Evolutionary conservation across 2,329 filamentous ascomycete species (phyloP), one percentile per base, ranked within the genome.

Genomic region (Pleurostoma richardsiae): DNA sequence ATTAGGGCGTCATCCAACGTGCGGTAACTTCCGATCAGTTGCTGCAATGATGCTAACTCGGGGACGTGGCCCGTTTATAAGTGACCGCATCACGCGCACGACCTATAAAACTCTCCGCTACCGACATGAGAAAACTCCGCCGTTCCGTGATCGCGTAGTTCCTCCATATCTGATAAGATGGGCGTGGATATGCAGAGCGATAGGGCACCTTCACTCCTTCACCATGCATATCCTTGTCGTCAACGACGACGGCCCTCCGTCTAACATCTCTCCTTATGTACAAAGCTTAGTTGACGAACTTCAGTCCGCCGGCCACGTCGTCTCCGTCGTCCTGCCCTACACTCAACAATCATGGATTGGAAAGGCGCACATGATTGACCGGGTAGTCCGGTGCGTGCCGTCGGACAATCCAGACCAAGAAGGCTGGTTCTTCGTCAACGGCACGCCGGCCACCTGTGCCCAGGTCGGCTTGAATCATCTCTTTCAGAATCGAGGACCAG

Each of bases 271-370:
- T 40, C 88, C 88, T 5, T 91, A 91, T 59, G 79, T 92, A 51
- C 86, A 89, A 69, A 83, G 80, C 52, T 77, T 91, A 47, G 77
- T 91, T 40, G 72, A 80, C 49, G 77, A 79, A 43, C 82, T 92
- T 43, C 82, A 89, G 63, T 68, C 75, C 46, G 82, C 85, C 36
- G 90, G 90, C 6, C 92, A 96, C 68, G 76, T 73, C 11, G 89
- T 97, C 50, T 95, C 90, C 5, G 91, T 97, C 44, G 86, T 92
- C 53, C 80, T 99, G 10, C 92, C 92, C 2, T 82, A 96, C 64
- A 85, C 84, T 4, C 92, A 99, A 69, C 83, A 92, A 51, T 96
- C 90, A 46, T 99, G 92, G 92, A 96, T 99, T 59, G 91, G 90
- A 57, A 99, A 99, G 74, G 92, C 92, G 4, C 94, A 97, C 67